Percentiles rank a stretch among this genome's conserved stretches.
phyloP scores from a whole-genome alignment of 2,329 filamentous ascomycete genomes.

The Akanthomyces uredinophilus region DNA sequence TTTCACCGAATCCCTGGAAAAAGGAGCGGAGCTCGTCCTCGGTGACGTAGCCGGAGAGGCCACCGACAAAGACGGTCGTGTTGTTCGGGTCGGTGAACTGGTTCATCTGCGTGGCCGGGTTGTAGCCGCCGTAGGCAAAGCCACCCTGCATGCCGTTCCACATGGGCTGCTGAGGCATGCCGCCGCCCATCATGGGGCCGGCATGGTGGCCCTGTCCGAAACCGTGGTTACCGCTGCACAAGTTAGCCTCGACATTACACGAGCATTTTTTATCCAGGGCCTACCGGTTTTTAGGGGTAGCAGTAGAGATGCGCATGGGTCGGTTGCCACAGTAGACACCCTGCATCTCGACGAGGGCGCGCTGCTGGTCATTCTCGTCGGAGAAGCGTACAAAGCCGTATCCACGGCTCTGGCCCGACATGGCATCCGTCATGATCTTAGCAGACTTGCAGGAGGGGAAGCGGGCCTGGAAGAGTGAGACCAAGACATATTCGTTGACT shows the following conservation, averaged over 20 bases:
- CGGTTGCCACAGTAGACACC: constrained; percentile 98
- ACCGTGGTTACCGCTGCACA: constrained; percentile 32
- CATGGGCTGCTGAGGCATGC: constrained; percentile 44
- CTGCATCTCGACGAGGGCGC: constrained; percentile 95
- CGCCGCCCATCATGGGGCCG: constrained; percentile 40
- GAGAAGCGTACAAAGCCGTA: constrained; percentile 98
- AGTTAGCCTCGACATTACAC: constrained; percentile 17
- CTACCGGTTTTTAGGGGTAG: constrained; percentile 87
- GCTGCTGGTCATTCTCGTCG: constrained; percentile 92
- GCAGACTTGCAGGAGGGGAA: constrained; percentile 98
- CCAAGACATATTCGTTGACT: constrained; percentile 96
- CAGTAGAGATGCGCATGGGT: constrained; percentile 97
- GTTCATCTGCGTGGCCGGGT: constrained; percentile 69
- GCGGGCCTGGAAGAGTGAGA: constrained; percentile 92
- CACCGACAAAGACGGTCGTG: constrained; percentile 97
- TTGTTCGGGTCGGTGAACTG: constrained; percentile 99
- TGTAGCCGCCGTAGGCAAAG: constrained; percentile 41
- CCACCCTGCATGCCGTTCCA: constrained; percentile 31
- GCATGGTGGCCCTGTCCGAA: constrained; percentile 39
- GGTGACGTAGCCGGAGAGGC: constrained; percentile 94
- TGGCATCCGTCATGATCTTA: constrained; percentile 99
- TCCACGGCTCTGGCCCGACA: constrained; percentile 93
- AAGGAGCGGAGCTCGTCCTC: constrained; percentile 99
- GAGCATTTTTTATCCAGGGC: constrained; percentile 17
- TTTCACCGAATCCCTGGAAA: constrained; percentile 99